Conservation (phyloP, 441 rosid species). For the Gossypium laxum region DNA sequence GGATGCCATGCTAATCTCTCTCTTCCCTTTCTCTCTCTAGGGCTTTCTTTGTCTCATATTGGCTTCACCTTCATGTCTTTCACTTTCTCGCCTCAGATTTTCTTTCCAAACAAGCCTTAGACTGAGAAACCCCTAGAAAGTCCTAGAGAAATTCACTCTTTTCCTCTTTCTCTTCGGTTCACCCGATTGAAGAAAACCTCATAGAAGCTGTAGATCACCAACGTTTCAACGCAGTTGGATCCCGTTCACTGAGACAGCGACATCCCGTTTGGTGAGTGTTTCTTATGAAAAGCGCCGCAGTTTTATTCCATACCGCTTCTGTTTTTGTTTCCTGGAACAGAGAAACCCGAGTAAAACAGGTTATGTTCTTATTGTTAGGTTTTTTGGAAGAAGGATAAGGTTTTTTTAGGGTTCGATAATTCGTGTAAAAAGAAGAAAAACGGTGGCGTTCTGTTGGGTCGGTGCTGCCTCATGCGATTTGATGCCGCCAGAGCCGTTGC, state of each 20-base stretch:
- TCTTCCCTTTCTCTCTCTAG: constrained; percentile 28
- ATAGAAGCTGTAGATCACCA: neutral
- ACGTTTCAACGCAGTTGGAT: neutral
- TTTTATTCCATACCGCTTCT: neutral
- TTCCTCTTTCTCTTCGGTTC: neutral
- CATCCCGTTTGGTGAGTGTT: neutral
- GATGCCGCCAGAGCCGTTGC: constrained; percentile 95
- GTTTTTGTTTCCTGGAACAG: neutral
- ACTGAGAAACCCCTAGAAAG: constrained; percentile 6
- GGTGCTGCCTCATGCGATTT: constrained; percentile 38
- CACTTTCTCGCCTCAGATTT: constrained; percentile 23
- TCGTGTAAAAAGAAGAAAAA: constrained; percentile 15
- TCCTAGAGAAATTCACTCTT: neutral
- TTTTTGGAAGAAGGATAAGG: neutral
- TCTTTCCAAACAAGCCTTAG: constrained; percentile 21
- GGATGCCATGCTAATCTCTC: constrained; percentile 26
- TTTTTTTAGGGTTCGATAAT: constrained; percentile 8
- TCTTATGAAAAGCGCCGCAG: neutral
- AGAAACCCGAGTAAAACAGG: neutral
- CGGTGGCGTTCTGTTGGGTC: constrained; percentile 23
- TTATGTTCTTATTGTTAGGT: neutral
- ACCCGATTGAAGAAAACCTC: neutral
- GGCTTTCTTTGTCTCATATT: constrained; percentile 44
- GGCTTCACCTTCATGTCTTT: constrained; percentile 25
- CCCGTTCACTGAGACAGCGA: neutral